Conservation (phyloP, 208 protist genomes). For the Leishmania arabica region DNA sequence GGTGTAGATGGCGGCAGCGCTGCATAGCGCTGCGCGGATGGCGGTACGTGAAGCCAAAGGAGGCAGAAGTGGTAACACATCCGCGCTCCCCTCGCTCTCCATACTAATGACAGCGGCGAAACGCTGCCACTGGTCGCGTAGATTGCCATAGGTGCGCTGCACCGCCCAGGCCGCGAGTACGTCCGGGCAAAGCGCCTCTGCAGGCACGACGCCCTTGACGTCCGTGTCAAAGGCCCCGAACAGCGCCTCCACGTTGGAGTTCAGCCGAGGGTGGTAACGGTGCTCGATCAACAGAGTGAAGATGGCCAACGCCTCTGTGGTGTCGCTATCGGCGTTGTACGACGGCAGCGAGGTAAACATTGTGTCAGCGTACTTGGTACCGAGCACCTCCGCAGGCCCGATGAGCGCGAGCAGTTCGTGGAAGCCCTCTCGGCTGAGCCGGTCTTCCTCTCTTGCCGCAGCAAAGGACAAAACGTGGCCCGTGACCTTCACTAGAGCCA, state of each 20-base stretch:
- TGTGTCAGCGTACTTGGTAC: slow-evolving; percentile 34
- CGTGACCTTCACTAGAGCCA: slow-evolving; percentile 37
- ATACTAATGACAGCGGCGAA: slow-evolving; percentile 49
- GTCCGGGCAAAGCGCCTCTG: slow-evolving; percentile 44
- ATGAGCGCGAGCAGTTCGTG: slow-evolving; percentile 32
- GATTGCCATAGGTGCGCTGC: slow-evolving; percentile 64
- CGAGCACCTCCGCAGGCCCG: slow-evolving; percentile 40
- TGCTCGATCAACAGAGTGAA: slow-evolving; percentile 66
- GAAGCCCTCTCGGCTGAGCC: slow-evolving; percentile 28
- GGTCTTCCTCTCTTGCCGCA: neutral
- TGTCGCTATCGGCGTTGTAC: slow-evolving; percentile 23
- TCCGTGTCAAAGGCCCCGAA: slow-evolving; percentile 72
- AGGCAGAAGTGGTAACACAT: slow-evolving; percentile 32
- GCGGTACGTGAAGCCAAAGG: slow-evolving; percentile 33
- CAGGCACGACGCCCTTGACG: slow-evolving; percentile 40
- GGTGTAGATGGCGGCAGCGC: slow-evolving; percentile 37
- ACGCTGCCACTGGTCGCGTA: slow-evolving; percentile 67
- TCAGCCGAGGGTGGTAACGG: slow-evolving; percentile 56
- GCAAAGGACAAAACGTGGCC: slow-evolving; percentile 17
- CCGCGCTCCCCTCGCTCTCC: slow-evolving; percentile 26
- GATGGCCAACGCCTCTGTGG: slow-evolving; percentile 30
- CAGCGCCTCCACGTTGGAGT: slow-evolving; percentile 59
- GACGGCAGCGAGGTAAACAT: slow-evolving; percentile 49
- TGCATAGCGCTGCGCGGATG: slow-evolving; percentile 51
- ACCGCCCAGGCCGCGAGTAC: slow-evolving; percentile 65